Evolutionary conservation across 2,329 filamentous ascomycete genomes (phyloP), one percentile per base, ranked within the genome.

Genomic region (Xylaria sp.): DNA sequence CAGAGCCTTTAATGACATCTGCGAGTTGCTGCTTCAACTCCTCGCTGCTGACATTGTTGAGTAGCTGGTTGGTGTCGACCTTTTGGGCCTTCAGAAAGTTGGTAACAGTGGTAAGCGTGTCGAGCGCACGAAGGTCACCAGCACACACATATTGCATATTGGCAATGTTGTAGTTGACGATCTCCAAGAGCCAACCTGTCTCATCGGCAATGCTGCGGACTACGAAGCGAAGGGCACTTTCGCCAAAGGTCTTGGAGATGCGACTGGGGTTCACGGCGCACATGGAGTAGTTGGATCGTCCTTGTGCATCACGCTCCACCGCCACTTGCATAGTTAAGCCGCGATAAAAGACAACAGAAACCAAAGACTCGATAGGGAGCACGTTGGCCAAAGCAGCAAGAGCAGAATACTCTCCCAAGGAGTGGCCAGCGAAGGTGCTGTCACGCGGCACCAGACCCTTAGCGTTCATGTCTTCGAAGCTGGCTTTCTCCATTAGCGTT

Each of bases 401-500:
- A 10, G 96, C 96, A 71, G 94, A 97, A 86, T 99, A 99, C 84
- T 99, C 96, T 82, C 96, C 96, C 26, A 99, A 89, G 0, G 97
- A 99, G 85, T 99, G 96, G 73, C 96, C 96, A 15, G 96, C 96
- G 80, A 99, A 99, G 74, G 92, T 97, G 87, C 93, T 97, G 84
- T 98, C 95, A 68, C 93, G 88, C 76, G 97, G 94, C 38, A 99
- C 95, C 40, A 99, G 89, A 70, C 97, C 96, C 87, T 97, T 98
- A 76, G 94, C 88, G 78, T 93, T 93, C 96, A 99, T 98, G 81
- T 99, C 97, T 83, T 71, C 69, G 15, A 99, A 99, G 77, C 93
- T 97, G 68, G 96, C 96, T 88, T 99, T 99, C 86, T 99, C 96
- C 97, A 99, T 99, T 59, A 99, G 88, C 0, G 96, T 99, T 75